Evolutionary conservation across 2,329 filamentous ascomycete species (phyloP).

Genomic region (Colletotrichum sidae): DNA sequence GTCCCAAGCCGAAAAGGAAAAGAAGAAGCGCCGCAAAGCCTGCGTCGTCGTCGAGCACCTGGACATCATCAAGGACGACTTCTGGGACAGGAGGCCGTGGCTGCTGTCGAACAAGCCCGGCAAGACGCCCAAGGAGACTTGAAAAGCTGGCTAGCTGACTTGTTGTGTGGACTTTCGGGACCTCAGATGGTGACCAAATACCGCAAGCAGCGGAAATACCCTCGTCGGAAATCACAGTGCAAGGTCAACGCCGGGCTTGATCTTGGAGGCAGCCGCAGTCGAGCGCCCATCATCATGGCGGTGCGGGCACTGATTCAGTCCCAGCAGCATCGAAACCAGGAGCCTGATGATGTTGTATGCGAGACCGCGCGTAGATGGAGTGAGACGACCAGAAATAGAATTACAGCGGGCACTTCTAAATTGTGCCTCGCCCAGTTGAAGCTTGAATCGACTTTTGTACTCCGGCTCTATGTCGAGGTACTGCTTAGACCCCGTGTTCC

Average conservation of each 20-base stretch:
- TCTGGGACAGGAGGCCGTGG: conserved; percentile 92
- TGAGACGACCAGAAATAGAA: not conserved
- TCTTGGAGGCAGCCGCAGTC: too few species aligned
- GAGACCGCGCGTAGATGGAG: not conserved
- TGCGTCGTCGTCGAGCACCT: conserved; percentile 84
- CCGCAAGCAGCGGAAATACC: too few species aligned
- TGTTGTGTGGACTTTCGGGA: too few species aligned
- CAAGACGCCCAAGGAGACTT: conserved; percentile 72
- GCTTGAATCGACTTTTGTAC: conserved; percentile 4
- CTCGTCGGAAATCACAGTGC: too few species aligned
- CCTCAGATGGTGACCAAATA: too few species aligned
- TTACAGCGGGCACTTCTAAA: not conserved
- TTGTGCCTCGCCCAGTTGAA: not conserved
- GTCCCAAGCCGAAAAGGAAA: conserved; percentile 85
- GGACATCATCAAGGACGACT: conserved; percentile 95
- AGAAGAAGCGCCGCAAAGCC: conserved; percentile 84
- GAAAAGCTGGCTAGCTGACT: conserved; percentile 16
- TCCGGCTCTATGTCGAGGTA: not conserved
- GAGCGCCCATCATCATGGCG: too few species aligned
- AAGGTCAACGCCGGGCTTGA: too few species aligned
- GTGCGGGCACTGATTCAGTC: too few species aligned
- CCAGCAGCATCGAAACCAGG: too few species aligned
- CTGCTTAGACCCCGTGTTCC: not conserved
- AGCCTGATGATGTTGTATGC: too few species aligned
- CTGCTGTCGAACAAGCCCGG: conserved; percentile 80